Evolutionary conservation across 2,329 filamentous ascomycete species (phyloP).

Genomic region (Colletotrichum abscissum): DNA sequence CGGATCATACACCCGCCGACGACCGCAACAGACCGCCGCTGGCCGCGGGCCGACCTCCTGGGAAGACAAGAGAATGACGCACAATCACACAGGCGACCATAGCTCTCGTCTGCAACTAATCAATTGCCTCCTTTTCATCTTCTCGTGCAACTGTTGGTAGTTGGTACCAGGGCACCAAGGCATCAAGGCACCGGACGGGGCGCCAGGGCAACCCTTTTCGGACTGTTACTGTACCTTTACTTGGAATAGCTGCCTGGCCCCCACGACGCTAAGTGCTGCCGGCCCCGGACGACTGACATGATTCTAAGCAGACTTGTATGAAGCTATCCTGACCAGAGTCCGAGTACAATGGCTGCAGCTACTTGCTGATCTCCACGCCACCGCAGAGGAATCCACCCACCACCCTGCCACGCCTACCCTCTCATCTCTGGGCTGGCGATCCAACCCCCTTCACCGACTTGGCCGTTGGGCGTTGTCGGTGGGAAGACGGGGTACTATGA

Average conservation of each 20-base stretch:
- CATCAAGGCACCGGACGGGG: background rate
- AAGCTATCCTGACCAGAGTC: background rate
- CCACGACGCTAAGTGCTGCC: slow-evolving; percentile 11
- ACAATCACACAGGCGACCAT: slow-evolving; percentile 29
- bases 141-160: slow-evolving; percentile 21
- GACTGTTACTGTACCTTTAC: slow-evolving; percentile 6
- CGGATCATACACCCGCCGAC: background rate
- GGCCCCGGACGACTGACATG: slow-evolving; percentile 11
- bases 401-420: slow-evolving; percentile 17
- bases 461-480: background rate
- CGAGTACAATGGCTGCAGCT: slow-evolving; percentile 31
- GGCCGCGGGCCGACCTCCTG: slow-evolving; percentile 15
- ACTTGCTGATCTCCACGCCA: slow-evolving; percentile 28
- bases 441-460: slow-evolving; percentile 27
- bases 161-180: too few relatives aligned
- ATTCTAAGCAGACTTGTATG: slow-evolving; percentile 7
- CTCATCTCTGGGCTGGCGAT: background rate
- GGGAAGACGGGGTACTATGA: slow-evolving; percentile 7
- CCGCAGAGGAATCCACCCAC: slow-evolving; percentile 16
- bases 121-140: slow-evolving; percentile 18
- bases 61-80: slow-evolving; percentile 23
- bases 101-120: slow-evolving; percentile 30
- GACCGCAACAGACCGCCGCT: slow-evolving; percentile 21
- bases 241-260: background rate
- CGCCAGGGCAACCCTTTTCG: slow-evolving; percentile 10